A percentile compares a stretch with the other conserved stretches of the same genome.
These are phyloP conservation scores for Exophiala dermatitidis DNA, from an alignment of 2,329 filamentous ascomycete genomes.

Conservation along the genomic window DNA sequence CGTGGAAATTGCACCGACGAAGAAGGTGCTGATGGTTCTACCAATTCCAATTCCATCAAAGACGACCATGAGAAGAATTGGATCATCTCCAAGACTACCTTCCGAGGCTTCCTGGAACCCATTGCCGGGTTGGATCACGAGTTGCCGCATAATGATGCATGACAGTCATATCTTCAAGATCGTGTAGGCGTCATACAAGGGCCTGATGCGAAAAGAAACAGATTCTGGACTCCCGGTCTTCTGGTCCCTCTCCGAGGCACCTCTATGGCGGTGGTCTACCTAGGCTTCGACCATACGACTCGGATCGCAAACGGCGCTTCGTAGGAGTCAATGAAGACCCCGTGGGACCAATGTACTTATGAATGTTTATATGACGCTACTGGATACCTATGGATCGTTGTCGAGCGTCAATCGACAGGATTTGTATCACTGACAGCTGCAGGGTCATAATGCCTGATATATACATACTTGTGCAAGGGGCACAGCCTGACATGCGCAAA, in stretches of 20 bases:
- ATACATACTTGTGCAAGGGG: no score
- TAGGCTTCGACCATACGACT: not conserved
- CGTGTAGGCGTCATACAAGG: no score
- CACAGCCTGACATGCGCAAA: no score
- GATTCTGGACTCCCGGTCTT: not conserved
- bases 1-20: not conserved
- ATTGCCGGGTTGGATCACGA: conserved; percentile 24
- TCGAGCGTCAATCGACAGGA: no score
- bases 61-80: conserved; percentile 17
- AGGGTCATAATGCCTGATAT: no score
- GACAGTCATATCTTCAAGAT: not conserved
- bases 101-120: conserved; percentile 26
- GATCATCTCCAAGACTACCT: conserved; percentile 16
- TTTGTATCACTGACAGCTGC: no score
- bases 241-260: not conserved
- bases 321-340: no score
- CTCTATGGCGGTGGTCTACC: no score
- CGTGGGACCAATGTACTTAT: no score
- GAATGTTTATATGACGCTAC: no score
- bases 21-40: not conserved
- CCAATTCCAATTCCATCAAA: not conserved
- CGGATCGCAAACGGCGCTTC: no score
- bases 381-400: no score
- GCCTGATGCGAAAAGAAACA: not conserved
- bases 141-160: not conserved